phyloP scores from a whole-genome alignment of 768 basidiomycete genomes.

The Pleurotus ostreatus region DNA sequence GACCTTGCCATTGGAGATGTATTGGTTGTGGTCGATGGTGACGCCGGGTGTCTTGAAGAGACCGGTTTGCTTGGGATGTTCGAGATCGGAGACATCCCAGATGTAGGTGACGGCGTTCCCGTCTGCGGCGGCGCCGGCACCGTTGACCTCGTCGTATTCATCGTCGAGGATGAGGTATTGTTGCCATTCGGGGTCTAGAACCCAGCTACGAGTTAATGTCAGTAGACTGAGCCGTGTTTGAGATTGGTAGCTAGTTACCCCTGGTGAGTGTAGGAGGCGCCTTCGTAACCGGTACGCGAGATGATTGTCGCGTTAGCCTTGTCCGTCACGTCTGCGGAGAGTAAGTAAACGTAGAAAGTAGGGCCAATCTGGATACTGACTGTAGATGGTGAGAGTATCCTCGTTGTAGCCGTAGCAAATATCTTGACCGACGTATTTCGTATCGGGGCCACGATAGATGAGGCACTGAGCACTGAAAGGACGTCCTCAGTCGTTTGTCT shows the following conservation, averaged over 20 bases:
- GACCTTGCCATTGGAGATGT: conserved; percentile 21
- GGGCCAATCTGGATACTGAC: background rate
- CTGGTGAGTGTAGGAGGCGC: conserved; percentile 28
- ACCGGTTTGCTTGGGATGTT: conserved; percentile 22
- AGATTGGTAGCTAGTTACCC: conserved; percentile 15
- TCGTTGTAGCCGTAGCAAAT: conserved; percentile 29
- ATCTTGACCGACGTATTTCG: conserved; percentile 21
- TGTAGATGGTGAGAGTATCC: conserved; percentile 24
- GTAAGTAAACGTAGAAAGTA: background rate
- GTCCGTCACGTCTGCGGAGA: conserved; percentile 16
- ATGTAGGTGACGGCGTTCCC: conserved; percentile 23
- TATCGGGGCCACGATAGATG: conserved; percentile 24
- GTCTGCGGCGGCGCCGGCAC: conserved; percentile 17
- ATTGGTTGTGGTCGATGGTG: conserved; percentile 26
- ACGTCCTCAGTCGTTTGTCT: background rate
- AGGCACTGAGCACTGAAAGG: conserved; percentile 23
- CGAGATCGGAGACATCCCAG: conserved; percentile 25
- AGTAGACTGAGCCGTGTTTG: no score
- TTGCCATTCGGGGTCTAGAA: conserved; percentile 23
- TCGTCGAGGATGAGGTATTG: conserved; percentile 24
- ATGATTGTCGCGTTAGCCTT: conserved; percentile 19
- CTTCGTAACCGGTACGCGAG: conserved; percentile 24
- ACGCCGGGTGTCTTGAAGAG: conserved; percentile 20
- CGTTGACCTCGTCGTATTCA: conserved; percentile 21
- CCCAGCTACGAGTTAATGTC: conserved; percentile 3